Evolutionary conservation across 352 stramenopile genomes (phyloP).

Genomic region (Globisporangium acanthophoron): DNA sequence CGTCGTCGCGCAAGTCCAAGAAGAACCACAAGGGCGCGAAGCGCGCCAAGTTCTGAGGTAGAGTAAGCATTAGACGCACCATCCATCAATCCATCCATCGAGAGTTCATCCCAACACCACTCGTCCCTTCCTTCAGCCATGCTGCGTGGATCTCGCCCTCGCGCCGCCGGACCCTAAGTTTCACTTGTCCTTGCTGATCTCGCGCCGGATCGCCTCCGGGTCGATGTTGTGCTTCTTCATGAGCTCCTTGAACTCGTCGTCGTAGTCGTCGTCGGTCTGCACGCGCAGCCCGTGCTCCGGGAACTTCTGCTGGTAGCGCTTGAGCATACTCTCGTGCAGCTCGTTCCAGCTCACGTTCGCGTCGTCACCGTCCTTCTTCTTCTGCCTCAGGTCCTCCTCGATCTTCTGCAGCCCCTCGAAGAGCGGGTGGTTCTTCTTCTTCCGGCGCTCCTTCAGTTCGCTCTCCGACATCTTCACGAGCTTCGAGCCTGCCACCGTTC

Average conservation of each 20-base stretch:
- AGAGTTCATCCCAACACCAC: too few species aligned
- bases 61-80: neutral
- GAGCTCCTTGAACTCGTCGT: constrained; percentile 82
- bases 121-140: too few species aligned
- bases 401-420: constrained; percentile 76
- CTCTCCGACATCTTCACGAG: constrained; percentile 27
- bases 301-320: constrained; percentile 77
- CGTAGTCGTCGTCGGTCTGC: constrained; percentile 61
- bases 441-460: constrained; percentile 15
- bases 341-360: constrained; percentile 77
- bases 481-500: constrained; percentile 20
- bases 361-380: constrained; percentile 42
- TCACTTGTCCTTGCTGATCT: constrained; percentile 21
- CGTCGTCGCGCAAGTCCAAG: constrained; percentile 15
- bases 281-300: constrained; percentile 51
- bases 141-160: constrained; percentile 1
- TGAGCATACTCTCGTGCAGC: constrained; percentile 62
- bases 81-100: neutral
- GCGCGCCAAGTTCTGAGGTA: constrained; percentile 42
- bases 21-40: constrained; percentile 13
- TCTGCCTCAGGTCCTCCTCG: constrained; percentile 59
- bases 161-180: neutral
- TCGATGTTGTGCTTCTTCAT: constrained; percentile 77
- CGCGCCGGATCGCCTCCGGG: constrained; percentile 44
- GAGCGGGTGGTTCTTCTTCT: constrained; percentile 45